Evolutionary conservation across 2,329 filamentous ascomycete genomes (phyloP), one percentile per base, ranked within the genome.

Genomic region (Nectriaceae sp.): DNA sequence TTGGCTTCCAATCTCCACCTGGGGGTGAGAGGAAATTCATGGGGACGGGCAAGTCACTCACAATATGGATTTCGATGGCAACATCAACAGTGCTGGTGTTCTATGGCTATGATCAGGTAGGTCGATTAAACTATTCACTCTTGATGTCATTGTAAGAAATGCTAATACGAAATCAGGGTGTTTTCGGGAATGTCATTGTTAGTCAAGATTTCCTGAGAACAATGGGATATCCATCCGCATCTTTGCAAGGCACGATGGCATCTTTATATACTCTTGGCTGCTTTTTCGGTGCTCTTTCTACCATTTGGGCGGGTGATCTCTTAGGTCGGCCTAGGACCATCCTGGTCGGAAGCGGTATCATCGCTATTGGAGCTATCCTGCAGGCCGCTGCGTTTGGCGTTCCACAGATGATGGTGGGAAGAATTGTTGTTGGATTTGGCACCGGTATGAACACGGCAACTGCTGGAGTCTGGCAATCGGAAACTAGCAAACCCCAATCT

Each of bases 401-500:
- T 15, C 31, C 51, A 4, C 46, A 48, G 24, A 29, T 55, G 37
- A 75, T 77, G 37, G 53, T 59, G 26, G 64, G 58, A 4, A 52
- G 58, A 11, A 46, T 60, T 15, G 48, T 61, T 21, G 24, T 20
- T 24, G 49, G 82, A 4, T 63, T 78, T 38, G 76, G 76, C 3
- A 77, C 73, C 55, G 76, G 72, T 38, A 64, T 70, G 21, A 70
- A 67, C 55, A 70, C 67, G 3, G 60, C 67, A n/a, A 67, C 65
- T 4, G 67, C 66, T 4, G 69, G 68, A 10, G 62, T 71, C 19
- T 73, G 69, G 66, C 66, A 73, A 54, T 46, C 51, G 3, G 71
- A 75, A 55, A 69, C 64, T 11, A 65, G 65, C 44, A 61, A 66
- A 52, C 58, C 58, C 15, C 50, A 24, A 5, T 11, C 35, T 33